Percentiles rank a stretch among this genome's conserved stretches.
phyloP scores from a whole-genome alignment of 73 alveolate species.

The Loxodes magnus region DNA sequence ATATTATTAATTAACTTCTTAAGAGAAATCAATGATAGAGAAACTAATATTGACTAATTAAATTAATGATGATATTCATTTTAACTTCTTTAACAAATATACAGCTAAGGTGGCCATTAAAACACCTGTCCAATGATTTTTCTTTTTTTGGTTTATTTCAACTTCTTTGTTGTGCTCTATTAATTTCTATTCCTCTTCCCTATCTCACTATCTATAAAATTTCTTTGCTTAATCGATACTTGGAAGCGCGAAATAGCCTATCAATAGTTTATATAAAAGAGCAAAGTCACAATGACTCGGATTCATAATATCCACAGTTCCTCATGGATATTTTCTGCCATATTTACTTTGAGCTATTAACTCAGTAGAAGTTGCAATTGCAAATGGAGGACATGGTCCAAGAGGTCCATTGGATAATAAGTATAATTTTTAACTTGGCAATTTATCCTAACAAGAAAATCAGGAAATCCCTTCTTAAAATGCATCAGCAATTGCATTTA shows the following conservation, averaged over 20 bases:
- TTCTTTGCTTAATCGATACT: background rate
- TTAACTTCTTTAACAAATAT: no score
- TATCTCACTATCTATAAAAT: no score
- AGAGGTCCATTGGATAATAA: background rate
- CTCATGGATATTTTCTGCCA: constrained; percentile 8
- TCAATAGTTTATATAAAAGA: background rate
- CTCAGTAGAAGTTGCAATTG: background rate
- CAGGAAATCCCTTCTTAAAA: background rate
- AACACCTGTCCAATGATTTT: no score
- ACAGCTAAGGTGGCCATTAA: no score
- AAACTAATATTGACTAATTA: no score
- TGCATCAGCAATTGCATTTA: background rate
- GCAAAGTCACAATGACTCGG: constrained; percentile 2
- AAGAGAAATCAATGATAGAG: no score
- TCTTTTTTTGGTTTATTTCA: no score
- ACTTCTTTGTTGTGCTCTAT: no score
- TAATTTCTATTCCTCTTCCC: no score
- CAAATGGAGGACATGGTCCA: constrained; percentile 9
- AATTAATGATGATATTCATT: no score
- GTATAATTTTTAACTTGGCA: background rate
- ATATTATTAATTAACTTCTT: no score
- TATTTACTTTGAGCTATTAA: background rate
- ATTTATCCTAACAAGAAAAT: background rate
- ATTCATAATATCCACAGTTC: background rate
- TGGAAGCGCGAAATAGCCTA: background rate